Evolutionary conservation across 306 rosid genomes (phyloP), one percentile per base, ranked within the genome.

Genomic region (Quercus variabilis): DNA sequence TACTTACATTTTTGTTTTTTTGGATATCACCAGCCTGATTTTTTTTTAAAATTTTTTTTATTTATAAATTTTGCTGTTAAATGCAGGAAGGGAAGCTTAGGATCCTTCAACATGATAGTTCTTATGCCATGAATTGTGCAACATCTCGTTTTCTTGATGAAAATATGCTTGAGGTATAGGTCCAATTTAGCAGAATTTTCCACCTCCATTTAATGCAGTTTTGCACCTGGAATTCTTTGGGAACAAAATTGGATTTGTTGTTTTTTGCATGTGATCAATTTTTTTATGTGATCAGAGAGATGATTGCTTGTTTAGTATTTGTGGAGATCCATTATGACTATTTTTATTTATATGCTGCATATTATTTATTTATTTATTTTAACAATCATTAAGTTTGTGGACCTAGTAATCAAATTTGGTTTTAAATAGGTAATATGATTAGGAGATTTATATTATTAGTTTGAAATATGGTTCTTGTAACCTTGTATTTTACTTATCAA

Each of bases 81-180:
- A 55, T 75, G 78, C 82, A 89, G 90, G 92, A 89, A 82, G 92
- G 92, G 52, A 89, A 83, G 85, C 83, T 89, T 20, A 79, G 90
- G 81, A 85, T 89, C 81, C 90, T 89, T 65, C 88, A 84, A 41
- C 82, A 78, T 59, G 92, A 89, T 69, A 75, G 84, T 68, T 80
- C 89, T 51, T 81, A 72, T 56, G 52, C 78, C 71, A 35, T 58
- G 49, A 81, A 82, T 83, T 67, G 69, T 64, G 59, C 81, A 21
- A 41, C 83, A 14, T 69, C 76, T 31, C 80, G 75, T 73, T 80
- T 81, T 80, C 73, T 76, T 4, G 89, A 84, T 51, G 92, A 86
- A 80, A 84, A 80, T 80, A 82, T 83, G 92, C 79, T 81, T 55
- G 88, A 88, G 91, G 91, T 88, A 86, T 20, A 30, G 43, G 58